A percentile compares a stretch with the other conserved stretches of the same genome.
Conservation (phyloP, 116 monocot genomes). For the Papilionanthe hybrid region DNA sequence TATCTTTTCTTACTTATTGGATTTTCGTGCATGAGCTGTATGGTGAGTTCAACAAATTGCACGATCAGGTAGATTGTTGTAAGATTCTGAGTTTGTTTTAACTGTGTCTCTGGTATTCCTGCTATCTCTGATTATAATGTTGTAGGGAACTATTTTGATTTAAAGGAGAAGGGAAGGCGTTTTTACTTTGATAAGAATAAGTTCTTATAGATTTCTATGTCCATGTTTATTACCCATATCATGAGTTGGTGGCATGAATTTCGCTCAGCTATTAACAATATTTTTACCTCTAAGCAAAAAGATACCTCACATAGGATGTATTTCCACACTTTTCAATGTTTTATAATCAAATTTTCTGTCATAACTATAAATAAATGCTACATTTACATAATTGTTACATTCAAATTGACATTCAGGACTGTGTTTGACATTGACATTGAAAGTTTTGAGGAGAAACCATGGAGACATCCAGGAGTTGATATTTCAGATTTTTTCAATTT, state of each 20-base stretch:
- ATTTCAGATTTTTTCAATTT: constrained; percentile 94
- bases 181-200: not conserved
- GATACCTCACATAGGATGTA: not conserved
- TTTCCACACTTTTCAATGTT: not conserved
- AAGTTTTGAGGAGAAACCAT: constrained; percentile 92
- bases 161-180: not conserved
- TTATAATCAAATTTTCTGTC: not conserved
- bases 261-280: not conserved
- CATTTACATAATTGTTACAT: not conserved
- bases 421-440: constrained; percentile 94
- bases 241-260: not conserved
- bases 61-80: not conserved
- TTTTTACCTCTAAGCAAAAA: not conserved
- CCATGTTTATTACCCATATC: not conserved
- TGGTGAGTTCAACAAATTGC: not conserved
- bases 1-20: not conserved
- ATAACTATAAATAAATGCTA: not conserved
- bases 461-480: constrained; percentile 88
- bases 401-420: constrained; percentile 24
- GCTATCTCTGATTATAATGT: not conserved
- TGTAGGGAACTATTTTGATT: not conserved
- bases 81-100: not conserved
- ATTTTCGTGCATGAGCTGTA: not conserved
- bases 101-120: not conserved
- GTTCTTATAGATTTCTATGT: not conserved